These are phyloP conservation scores for Alternaria novae-zelandiae DNA, from an alignment of 2,329 filamentous ascomycete genomes.

Conservation along the genomic window DNA sequence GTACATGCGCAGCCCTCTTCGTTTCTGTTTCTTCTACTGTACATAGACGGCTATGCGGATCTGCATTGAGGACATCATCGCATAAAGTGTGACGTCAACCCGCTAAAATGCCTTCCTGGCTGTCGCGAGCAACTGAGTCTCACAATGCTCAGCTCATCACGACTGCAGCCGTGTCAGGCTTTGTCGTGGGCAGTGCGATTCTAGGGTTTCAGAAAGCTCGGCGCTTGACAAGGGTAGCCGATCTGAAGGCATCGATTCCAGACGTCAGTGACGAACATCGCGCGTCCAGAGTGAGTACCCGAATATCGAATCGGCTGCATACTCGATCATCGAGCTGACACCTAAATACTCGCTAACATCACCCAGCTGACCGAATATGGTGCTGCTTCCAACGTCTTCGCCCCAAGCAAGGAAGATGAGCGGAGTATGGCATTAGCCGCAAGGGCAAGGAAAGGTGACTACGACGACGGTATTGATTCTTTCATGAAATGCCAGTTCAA, in stretches of 20 bases:
- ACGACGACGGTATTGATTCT: conserved; percentile 62
- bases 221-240: conserved; percentile 61
- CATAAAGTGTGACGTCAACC: background rate
- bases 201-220: conserved; percentile 63
- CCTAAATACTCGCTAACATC: conserved; percentile 17
- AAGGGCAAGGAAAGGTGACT: conserved; percentile 67
- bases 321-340: conserved; percentile 41
- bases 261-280: conserved; percentile 58
- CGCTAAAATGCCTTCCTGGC: conserved; percentile 54
- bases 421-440: conserved; percentile 64
- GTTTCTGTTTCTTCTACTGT: background rate
- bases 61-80: conserved; percentile 2
- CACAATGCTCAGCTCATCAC: conserved; percentile 68
- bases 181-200: conserved; percentile 59
- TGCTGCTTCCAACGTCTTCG: conserved; percentile 55
- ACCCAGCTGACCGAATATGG: conserved; percentile 68
- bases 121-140: conserved; percentile 52
- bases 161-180: conserved; percentile 67
- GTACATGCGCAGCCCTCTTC: background rate
- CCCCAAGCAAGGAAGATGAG: conserved; percentile 61
- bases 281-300: conserved; percentile 56
- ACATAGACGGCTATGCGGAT: conserved; percentile 8
- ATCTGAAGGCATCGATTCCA: conserved; percentile 68
- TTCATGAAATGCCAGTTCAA: background rate
- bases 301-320: background rate